Percentiles rank a stretch among this genome's conserved stretches.
Conservation (phyloP, 2,329 filamentous ascomycete species). For the Fusarium musae region DNA sequence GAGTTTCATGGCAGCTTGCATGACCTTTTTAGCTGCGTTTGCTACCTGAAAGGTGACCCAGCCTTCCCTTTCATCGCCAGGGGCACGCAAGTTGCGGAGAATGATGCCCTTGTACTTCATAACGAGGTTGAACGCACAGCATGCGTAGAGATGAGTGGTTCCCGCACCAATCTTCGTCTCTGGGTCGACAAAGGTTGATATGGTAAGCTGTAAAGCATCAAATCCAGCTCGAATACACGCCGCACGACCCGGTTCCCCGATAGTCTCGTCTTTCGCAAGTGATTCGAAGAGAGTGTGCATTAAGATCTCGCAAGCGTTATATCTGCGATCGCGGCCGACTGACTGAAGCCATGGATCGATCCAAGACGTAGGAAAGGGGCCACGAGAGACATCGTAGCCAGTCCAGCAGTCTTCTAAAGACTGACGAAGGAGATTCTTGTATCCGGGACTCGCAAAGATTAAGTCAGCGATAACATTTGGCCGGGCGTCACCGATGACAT, state of each 20-base stretch:
- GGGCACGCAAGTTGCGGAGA: conserved; percentile 50
- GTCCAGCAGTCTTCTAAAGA: conserved; percentile 62
- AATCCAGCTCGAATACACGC: conserved; percentile 74
- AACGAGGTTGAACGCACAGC: conserved; percentile 73
- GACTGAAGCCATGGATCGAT: conserved; percentile 81
- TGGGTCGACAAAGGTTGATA: conserved; percentile 65
- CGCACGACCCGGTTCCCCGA: conserved; percentile 67
- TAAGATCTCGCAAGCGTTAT: conserved; percentile 83
- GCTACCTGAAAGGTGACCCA: conserved; percentile 55
- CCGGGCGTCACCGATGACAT: conserved; percentile 83
- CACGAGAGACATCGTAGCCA: conserved; percentile 58
- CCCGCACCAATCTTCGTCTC: conserved; percentile 57
- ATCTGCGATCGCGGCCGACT: conserved; percentile 78
- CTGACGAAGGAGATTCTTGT: conserved; percentile 69
- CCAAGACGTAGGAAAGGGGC: conserved; percentile 79
- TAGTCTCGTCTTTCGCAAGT: conserved; percentile 64
- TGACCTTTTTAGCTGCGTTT: conserved; percentile 56
- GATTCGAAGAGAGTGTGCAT: conserved; percentile 78
- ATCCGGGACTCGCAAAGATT: conserved; percentile 77
- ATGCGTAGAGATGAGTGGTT: conserved; percentile 70
- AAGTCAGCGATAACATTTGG: conserved; percentile 85
- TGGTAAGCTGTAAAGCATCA: conserved; percentile 66
- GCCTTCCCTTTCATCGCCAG: conserved; percentile 45
- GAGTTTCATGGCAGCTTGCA: conserved; percentile 66
- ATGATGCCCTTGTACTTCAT: conserved; percentile 72